phyloP scores from a whole-genome alignment of 2,329 filamentous ascomycete species.

The Cladorrhinum sp. region DNA sequence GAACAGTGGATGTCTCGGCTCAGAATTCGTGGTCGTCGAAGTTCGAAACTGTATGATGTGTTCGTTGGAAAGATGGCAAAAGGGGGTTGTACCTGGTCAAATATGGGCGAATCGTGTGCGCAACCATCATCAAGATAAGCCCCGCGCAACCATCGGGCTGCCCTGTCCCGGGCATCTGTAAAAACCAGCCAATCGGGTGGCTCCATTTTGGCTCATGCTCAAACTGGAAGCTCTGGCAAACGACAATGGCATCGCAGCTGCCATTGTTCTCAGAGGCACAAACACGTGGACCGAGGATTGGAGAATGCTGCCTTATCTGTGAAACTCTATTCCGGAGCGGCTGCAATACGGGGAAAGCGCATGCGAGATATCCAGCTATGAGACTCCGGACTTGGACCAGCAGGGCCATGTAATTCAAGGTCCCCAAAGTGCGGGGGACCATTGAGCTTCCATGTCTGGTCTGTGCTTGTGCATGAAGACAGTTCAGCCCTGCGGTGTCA shows the following conservation, averaged over 20 bases:
- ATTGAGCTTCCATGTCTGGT: neutral
- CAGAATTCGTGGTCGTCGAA: neutral
- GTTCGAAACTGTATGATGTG: neutral
- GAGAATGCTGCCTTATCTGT: neutral
- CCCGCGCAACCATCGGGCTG: slow-evolving; percentile 14
- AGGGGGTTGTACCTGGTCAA: neutral
- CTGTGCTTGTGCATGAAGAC: neutral
- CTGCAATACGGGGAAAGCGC: neutral
- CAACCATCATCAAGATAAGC: slow-evolving; percentile 15
- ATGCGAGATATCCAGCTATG: too few relatives aligned
- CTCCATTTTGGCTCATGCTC: slow-evolving; percentile 18
- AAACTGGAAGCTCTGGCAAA: slow-evolving; percentile 16
- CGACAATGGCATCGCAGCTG: slow-evolving; percentile 2
- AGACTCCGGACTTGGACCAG: too few relatives aligned
- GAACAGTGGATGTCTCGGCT: neutral
- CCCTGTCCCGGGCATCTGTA: neutral
- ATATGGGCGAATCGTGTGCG: slow-evolving; percentile 9
- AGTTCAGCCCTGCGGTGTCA: neutral
- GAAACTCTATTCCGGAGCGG: neutral
- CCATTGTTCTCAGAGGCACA: slow-evolving; percentile 5
- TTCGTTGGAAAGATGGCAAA: neutral
- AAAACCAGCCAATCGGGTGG: slow-evolving; percentile 17
- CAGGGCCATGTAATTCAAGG: neutral
- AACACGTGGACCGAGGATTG: neutral
- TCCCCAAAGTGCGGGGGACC: neutral